Evolutionary conservation across 2,329 filamentous ascomycete genomes (phyloP), one percentile per base, ranked within the genome.

Genomic region (Penicillium griseofulvum): DNA sequence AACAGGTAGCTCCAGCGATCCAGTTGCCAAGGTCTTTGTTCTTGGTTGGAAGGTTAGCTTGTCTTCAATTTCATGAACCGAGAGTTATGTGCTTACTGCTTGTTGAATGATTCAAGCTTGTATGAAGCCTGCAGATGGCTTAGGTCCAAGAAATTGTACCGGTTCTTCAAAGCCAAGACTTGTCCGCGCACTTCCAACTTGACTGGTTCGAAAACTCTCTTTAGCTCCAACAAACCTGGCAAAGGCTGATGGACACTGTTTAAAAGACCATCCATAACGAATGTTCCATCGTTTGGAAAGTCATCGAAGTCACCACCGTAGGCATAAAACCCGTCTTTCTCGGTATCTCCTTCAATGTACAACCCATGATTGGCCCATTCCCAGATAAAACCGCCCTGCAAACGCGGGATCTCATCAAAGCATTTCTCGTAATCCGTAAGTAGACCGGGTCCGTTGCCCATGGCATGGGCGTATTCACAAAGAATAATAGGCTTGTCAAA

Each of bases 371-470:
- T 87, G 0, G 82, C 82, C 84, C 84, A 87, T 64, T 87, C 84
- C 84, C 84, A 87, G 62, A 87, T 81, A 57, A 81, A 86, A 0
- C 87, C 87, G 11, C 87, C 87, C 64, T 89, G 86, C 0, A 89
- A 78, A 2, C 80, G 79, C 0, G 80, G 80, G 56, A 87, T 76
- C 28, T 78, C 77, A 31, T 82, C 80, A 73, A 89, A 90, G 0
- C 80, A 78, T 38, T 85, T 77, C 46, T 87, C 78, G 56, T 90
- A 90, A 57, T 89, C 87, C 56, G 87, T 81, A 11, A 90, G 77
- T 33, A 82, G 83, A 1, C 88, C 87, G 0, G 88, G 88, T 0
- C 87, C 87, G 63, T 90, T 90, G 6, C 88, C 88, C 87, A 90
- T 90, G 1, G 88, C 86, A 63, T 82, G 80, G 0, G 74, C 77